Conservation (phyloP, 345 rosid species). For the Acer saccharum region DNA sequence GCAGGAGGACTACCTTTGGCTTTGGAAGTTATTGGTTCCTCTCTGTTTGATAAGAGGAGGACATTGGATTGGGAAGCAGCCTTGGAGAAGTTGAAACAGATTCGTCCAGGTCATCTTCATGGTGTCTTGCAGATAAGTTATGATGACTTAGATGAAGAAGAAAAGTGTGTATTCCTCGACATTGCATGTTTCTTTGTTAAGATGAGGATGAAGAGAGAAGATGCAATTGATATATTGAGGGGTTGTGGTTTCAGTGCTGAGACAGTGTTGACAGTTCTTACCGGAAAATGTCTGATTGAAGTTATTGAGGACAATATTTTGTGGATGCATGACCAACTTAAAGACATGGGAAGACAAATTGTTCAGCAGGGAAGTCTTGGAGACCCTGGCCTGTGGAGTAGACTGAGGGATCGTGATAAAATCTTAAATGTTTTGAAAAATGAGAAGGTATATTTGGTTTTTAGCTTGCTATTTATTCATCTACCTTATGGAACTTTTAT, state of each 20-base stretch:
- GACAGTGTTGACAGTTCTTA: conserved; percentile 45
- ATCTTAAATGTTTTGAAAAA: conserved; percentile 41
- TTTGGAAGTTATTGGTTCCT: conserved; percentile 70
- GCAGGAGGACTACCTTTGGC: conserved; percentile 66
- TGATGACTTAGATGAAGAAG: conserved; percentile 46
- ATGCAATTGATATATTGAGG: conserved; percentile 47
- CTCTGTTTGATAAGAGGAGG: conserved; percentile 48
- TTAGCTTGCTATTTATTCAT: background rate
- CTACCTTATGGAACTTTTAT: background rate
- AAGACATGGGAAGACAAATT: conserved; percentile 77
- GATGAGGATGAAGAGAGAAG: conserved; percentile 46
- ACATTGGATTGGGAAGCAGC: conserved; percentile 55
- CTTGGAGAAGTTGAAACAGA: conserved; percentile 37
- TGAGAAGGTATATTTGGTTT: conserved; percentile 36
- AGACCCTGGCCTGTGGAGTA: conserved; percentile 51
- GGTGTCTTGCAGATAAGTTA: conserved; percentile 56
- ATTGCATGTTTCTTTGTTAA: conserved; percentile 64
- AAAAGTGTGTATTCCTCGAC: conserved; percentile 61
- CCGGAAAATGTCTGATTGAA: conserved; percentile 58
- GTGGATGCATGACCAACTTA: conserved; percentile 81
- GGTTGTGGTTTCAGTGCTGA: conserved; percentile 63
- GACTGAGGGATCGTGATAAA: conserved; percentile 62
- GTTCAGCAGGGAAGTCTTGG: conserved; percentile 25
- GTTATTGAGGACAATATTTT: conserved; percentile 26
- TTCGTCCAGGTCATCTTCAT: conserved; percentile 40